Conservation (phyloP, 2,329 filamentous ascomycete genomes). For the Fragosphaeria purpurea region DNA sequence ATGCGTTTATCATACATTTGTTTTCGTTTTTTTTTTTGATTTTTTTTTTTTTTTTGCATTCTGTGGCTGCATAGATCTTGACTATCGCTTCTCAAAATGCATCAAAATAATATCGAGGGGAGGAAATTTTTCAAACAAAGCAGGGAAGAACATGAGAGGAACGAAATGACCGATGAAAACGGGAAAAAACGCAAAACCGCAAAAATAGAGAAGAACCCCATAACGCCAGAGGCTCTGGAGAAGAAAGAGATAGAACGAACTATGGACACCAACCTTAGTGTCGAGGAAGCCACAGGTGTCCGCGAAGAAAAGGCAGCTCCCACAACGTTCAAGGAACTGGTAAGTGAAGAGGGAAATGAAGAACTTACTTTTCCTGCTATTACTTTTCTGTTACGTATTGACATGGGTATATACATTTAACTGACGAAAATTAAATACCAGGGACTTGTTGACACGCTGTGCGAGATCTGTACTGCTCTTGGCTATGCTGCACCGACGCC, state of each 20-base stretch:
- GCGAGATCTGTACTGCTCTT: conserved; percentile 74
- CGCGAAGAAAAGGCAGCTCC: not conserved
- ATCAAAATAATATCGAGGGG: not conserved
- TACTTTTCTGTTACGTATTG: not conserved
- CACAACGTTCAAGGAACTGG: conserved; percentile 59
- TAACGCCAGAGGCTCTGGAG: not conserved
- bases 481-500: conserved; percentile 81
- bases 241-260: not conserved
- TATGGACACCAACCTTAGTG: not conserved
- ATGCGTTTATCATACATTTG: not conserved
- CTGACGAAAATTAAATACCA: conserved; percentile 17
- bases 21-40: not conserved
- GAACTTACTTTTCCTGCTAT: not conserved
- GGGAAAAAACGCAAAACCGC: not conserved
- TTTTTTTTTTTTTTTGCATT: not conserved
- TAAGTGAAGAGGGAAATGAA: not conserved
- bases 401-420: not conserved
- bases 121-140: no score
- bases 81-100: not conserved
- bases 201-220: not conserved
- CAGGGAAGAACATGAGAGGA: conserved; percentile 20
- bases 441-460: conserved; percentile 78
- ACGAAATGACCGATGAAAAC: conserved; percentile 28
- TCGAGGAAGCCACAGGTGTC: not conserved
- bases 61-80: no score